phyloP scores from a whole-genome alignment of 2,329 filamentous ascomycete species.

The Aspergillus brasiliensis region DNA sequence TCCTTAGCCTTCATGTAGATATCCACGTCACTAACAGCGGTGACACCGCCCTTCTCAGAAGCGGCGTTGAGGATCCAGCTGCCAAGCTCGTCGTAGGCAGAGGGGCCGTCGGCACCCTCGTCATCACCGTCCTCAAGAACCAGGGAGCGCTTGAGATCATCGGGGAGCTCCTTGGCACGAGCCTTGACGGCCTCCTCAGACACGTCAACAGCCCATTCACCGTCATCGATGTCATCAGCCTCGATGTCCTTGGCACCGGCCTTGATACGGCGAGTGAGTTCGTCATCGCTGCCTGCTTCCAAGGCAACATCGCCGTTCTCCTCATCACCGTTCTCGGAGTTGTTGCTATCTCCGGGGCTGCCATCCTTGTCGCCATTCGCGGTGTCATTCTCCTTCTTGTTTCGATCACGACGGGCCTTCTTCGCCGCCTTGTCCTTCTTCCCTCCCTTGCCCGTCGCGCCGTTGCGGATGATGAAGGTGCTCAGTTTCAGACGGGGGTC shows the following conservation, averaged over 20 bases:
- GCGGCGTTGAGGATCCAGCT: conserved; percentile 84
- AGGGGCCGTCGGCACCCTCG: conserved; percentile 77
- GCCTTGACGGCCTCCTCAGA: conserved; percentile 94
- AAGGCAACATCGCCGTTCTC: conserved; percentile 67
- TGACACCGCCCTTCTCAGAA: conserved; percentile 69
- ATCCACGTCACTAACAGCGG: conserved; percentile 81
- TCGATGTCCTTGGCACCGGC: conserved; percentile 72
- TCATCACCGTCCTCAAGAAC: conserved; percentile 78
- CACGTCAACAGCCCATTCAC: conserved; percentile 95
- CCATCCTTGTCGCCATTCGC: conserved; percentile 60
- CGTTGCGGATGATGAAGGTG: conserved; percentile 95
- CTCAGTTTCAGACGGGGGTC: conserved; percentile 94
- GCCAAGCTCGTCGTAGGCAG: conserved; percentile 84
- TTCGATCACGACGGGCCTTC: conserved; percentile 76
- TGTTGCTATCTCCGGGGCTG: conserved; percentile 68
- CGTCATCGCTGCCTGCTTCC: conserved; percentile 84
- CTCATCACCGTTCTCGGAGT: conserved; percentile 61
- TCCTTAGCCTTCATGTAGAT: conserved; percentile 98
- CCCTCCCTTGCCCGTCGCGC: conserved; percentile 76
- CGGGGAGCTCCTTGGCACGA: conserved; percentile 88
- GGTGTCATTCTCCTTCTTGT: conserved; percentile 68
- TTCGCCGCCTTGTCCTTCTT: conserved; percentile 98
- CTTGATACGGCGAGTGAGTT: conserved; percentile 77
- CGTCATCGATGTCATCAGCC: conserved; percentile 71
- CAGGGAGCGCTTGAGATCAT: conserved; percentile 90